These are phyloP conservation scores for Miscanthus lutarioriparius DNA, from an alignment of 176 grass and related monocot genomes.

Conservation along the genomic window DNA sequence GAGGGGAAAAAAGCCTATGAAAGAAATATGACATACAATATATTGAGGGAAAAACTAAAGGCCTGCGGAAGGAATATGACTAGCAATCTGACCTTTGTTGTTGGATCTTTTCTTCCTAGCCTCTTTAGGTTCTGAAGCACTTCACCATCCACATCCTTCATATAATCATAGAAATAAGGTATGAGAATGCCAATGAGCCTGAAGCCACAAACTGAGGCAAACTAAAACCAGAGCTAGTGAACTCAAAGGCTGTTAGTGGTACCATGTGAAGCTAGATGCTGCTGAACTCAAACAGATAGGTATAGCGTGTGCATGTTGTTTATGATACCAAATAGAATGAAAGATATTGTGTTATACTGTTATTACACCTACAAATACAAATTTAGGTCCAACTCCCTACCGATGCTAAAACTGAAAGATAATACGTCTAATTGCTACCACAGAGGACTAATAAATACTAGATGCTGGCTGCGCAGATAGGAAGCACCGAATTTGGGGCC, in stretches of 20 bases:
- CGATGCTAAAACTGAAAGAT: not conserved
- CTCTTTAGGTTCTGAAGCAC: constrained; percentile 84
- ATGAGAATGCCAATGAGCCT: constrained; percentile 1
- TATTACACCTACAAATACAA: not conserved
- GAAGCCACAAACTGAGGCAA: not conserved
- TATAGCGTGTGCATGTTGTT: not conserved
- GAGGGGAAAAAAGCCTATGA: not conserved
- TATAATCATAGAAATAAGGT: constrained; percentile 9
- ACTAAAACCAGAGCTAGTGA: constrained; percentile 3
- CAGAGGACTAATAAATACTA: not conserved
- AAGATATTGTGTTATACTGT: not conserved
- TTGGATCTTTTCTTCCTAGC: constrained; percentile 89
- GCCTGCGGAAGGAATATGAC: not conserved
- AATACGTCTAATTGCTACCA: not conserved
- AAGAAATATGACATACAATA: constrained; percentile 12
- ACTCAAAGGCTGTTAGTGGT: not conserved
- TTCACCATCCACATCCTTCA: constrained; percentile 78
- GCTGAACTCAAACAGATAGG: not conserved
- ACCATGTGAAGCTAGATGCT: not conserved
- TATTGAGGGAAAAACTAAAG: not conserved
- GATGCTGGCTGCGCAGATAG: not conserved
- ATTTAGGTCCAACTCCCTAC: not conserved
- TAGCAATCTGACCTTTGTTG: constrained; percentile 70
- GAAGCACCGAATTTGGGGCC: not conserved
- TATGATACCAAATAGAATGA: not conserved